These are phyloP conservation scores for Aquilaria yunnanensis DNA, from an alignment of 345 rosid species.

Conservation along the genomic window DNA sequence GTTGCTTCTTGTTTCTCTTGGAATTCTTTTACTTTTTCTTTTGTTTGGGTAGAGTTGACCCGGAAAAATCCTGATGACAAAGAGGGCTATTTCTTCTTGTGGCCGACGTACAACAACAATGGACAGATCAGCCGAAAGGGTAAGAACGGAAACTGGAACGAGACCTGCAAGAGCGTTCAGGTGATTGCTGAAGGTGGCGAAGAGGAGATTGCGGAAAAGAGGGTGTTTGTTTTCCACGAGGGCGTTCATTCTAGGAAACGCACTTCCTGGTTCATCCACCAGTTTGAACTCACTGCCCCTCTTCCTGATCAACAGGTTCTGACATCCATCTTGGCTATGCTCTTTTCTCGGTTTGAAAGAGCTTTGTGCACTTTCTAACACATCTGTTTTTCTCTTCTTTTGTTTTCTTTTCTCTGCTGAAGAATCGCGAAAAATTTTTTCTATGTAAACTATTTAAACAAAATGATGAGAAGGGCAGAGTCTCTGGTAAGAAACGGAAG, in stretches of 20 bases:
- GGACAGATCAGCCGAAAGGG: not conserved
- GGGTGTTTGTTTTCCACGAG: constrained; percentile 28
- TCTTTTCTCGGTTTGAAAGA: too few species aligned
- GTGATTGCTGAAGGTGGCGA: not conserved
- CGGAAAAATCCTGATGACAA: constrained; percentile 4
- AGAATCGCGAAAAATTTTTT: not conserved
- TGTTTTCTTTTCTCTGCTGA: too few species aligned
- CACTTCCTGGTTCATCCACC: constrained; percentile 30
- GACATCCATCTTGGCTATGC: too few species aligned
- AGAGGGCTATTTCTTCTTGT: constrained; percentile 5
- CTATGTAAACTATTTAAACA: constrained; percentile 23
- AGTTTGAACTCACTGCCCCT: constrained; percentile 12
- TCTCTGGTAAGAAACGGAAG: too few species aligned
- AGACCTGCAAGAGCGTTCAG: not conserved
- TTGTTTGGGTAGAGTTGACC: not conserved
- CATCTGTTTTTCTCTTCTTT: not conserved
- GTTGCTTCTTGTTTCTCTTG: not conserved
- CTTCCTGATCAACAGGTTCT: constrained; percentile 12
- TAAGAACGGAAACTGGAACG: constrained; percentile 6
- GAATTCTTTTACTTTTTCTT: not conserved
- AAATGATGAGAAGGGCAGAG: not conserved
- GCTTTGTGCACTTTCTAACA: too few species aligned
- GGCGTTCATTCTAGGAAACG: constrained; percentile 6
- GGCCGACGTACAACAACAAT: constrained; percentile 7
- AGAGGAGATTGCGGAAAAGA: constrained; percentile 22